A percentile compares a stretch with the other conserved stretches of the same genome.
Evolutionary conservation across 139 green algal genomes (phyloP).

Genomic region (Choricystis sp.): DNA sequence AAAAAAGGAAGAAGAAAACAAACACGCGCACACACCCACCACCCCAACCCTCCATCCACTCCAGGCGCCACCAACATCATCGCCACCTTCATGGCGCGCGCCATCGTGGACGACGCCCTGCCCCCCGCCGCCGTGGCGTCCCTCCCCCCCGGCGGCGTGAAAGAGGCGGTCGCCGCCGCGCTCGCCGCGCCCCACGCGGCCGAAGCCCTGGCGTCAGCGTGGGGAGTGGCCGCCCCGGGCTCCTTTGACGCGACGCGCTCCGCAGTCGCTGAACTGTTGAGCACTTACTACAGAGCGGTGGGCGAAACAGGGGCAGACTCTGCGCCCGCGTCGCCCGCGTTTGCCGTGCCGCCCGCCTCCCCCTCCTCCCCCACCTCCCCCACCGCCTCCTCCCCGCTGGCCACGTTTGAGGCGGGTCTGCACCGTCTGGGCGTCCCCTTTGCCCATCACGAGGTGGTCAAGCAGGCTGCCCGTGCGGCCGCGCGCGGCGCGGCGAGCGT

Average conservation of each 20-base stretch:
- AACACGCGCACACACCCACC: no score
- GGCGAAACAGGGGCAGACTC: conserved; percentile 1
- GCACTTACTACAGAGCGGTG: neutral
- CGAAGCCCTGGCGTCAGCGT: conserved; percentile 63
- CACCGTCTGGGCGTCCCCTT: conserved; percentile 42
- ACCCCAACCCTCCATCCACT: no score
- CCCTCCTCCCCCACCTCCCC: neutral
- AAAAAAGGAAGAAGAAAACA: no score
- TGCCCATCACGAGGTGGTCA: conserved; percentile 69
- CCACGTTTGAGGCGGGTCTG: conserved; percentile 23
- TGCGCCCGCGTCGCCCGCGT: neutral
- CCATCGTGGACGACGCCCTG: conserved; percentile 82
- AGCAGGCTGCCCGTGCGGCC: conserved; percentile 13
- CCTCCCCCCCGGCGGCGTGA: conserved; percentile 30
- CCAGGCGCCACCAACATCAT: conserved; percentile 53
- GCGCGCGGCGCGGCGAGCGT: neutral
- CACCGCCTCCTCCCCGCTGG: neutral
- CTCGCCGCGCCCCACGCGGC: conserved; percentile 53
- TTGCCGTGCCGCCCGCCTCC: neutral
- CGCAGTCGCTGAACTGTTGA: conserved; percentile 7
- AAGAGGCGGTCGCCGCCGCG: conserved; percentile 32
- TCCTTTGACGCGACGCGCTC: conserved; percentile 29
- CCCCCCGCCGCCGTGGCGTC: conserved; percentile 31
- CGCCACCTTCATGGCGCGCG: conserved; percentile 30
- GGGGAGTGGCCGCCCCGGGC: conserved; percentile 36